phyloP scores from a whole-genome alignment of 768 basidiomycete species.

The Lactifluus hygrophoroides region DNA sequence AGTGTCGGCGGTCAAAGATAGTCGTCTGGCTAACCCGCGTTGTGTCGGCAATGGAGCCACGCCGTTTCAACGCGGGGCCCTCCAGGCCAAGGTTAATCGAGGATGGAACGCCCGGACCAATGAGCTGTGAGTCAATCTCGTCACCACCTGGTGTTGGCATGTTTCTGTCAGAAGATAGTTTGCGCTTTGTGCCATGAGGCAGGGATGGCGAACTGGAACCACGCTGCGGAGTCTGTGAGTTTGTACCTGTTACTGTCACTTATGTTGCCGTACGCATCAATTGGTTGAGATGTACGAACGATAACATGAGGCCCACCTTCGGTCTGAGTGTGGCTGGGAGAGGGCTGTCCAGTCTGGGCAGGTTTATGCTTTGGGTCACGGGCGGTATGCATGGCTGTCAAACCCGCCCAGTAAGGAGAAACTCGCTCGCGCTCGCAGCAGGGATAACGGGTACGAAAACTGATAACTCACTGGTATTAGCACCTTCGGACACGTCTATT shows the following conservation, averaged over 20 bases:
- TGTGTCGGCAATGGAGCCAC: conserved; percentile 77
- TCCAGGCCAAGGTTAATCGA: conserved; percentile 50
- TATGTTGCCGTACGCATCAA: conserved; percentile 10
- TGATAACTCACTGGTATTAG: conserved; percentile 9
- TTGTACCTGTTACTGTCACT: conserved; percentile 36
- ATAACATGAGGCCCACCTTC: conserved; percentile 20
- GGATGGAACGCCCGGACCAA: conserved; percentile 59
- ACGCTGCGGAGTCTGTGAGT: conserved; percentile 20
- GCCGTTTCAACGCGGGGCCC: conserved; percentile 69
- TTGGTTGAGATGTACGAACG: conserved; percentile 14
- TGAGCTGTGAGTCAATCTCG: conserved; percentile 58
- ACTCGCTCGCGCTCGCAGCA: neutral
- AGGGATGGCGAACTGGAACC: conserved; percentile 20
- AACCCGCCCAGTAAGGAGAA: neutral
- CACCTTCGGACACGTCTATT: conserved; percentile 15
- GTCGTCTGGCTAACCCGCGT: conserved; percentile 66
- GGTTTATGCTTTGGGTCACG: conserved; percentile 17
- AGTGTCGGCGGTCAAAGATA: conserved; percentile 70
- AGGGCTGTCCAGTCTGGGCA: conserved; percentile 11
- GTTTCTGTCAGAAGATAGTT: conserved; percentile 66
- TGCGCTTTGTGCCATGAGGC: conserved; percentile 67
- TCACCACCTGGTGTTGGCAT: conserved; percentile 45
- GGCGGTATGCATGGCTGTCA: conserved; percentile 12
- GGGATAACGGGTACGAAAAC: neutral
- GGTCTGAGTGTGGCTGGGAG: conserved; percentile 12